These are phyloP conservation scores for Hypoxylon rubiginosum DNA, from an alignment of 2,329 filamentous ascomycete genomes.

Conservation along the genomic window DNA sequence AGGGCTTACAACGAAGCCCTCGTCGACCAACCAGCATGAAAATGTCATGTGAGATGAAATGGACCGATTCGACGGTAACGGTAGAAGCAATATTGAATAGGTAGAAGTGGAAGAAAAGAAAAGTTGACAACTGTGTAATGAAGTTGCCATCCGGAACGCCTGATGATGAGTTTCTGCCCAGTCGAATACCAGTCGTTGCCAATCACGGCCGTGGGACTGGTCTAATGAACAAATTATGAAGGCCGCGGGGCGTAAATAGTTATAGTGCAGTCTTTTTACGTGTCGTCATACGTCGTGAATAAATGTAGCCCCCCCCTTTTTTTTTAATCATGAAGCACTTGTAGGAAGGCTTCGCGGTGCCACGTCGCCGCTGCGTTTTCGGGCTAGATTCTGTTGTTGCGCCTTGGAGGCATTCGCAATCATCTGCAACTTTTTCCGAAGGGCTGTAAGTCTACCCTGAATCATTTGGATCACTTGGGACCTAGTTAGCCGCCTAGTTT, in stretches of 20 bases:
- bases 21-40: constrained; percentile 29
- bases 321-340: constrained; percentile 56
- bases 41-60: constrained; percentile 17
- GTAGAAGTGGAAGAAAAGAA: constrained; percentile 22
- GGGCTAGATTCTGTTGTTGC: constrained; percentile 59
- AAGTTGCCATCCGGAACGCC: constrained; percentile 44
- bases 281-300: constrained; percentile 53
- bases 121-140: constrained; percentile 34
- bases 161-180: constrained; percentile 39
- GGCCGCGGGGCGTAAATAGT: constrained; percentile 50
- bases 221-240: constrained; percentile 42
- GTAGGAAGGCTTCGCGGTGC: constrained; percentile 68
- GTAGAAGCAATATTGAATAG: constrained; percentile 38
- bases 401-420: constrained; percentile 71
- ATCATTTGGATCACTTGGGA: constrained; percentile 73
- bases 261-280: constrained; percentile 52
- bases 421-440: constrained; percentile 72
- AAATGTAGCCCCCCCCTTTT: constrained; percentile 30
- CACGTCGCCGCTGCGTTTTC: constrained; percentile 68
- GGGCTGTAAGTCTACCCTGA: constrained; percentile 65
- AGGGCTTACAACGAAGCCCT: constrained; percentile 27
- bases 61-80: constrained; percentile 25
- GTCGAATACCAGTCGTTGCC: constrained; percentile 18
- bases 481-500: constrained; percentile 44
- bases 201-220: constrained; percentile 11